Conservation (phyloP, 805 yeast genomes). For the Sugiyamaella boreocaroliniensis region DNA sequence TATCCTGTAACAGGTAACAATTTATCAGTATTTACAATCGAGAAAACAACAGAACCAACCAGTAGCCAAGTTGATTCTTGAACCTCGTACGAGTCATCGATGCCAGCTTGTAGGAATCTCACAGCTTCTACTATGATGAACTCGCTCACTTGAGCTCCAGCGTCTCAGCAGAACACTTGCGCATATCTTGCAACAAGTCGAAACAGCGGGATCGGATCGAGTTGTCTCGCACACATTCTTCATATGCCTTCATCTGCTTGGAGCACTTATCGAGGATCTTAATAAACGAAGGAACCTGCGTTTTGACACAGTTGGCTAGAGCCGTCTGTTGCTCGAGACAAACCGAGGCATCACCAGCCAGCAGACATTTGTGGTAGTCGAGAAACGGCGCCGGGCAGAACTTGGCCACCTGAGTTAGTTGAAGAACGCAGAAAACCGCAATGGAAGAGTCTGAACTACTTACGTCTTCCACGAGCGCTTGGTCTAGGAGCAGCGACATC, state of each 20-base stretch:
- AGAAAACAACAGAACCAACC: too few relatives aligned
- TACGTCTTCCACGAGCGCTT: constrained; percentile 67
- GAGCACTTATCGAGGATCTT: constrained; percentile 60
- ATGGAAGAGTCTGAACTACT: constrained; percentile 17
- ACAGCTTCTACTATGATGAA: too few relatives aligned
- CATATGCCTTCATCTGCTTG: constrained; percentile 53
- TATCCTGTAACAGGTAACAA: too few relatives aligned
- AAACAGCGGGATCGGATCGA: constrained; percentile 47
- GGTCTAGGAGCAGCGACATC: constrained; percentile 54
- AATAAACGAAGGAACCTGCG: constrained; percentile 62
- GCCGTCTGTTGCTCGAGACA: constrained; percentile 53
- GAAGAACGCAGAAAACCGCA: not conserved
- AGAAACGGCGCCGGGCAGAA: constrained; percentile 69
- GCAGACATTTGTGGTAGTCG: constrained; percentile 66
- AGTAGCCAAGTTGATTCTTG: too few relatives aligned
- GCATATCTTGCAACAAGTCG: constrained; percentile 45
- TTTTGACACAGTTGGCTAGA: constrained; percentile 57
- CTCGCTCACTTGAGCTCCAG: constrained; percentile 11
- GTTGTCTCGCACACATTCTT: constrained; percentile 51
- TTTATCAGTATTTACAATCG: too few relatives aligned
- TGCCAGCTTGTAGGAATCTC: too few relatives aligned
- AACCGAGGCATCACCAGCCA: constrained; percentile 42
- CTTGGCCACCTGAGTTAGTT: constrained; percentile 46
- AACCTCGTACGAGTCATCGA: too few relatives aligned
- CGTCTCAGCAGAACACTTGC: constrained; percentile 53